phyloP scores from a whole-genome alignment of 2,329 filamentous ascomycete species.

The Cytospora leucostoma region DNA sequence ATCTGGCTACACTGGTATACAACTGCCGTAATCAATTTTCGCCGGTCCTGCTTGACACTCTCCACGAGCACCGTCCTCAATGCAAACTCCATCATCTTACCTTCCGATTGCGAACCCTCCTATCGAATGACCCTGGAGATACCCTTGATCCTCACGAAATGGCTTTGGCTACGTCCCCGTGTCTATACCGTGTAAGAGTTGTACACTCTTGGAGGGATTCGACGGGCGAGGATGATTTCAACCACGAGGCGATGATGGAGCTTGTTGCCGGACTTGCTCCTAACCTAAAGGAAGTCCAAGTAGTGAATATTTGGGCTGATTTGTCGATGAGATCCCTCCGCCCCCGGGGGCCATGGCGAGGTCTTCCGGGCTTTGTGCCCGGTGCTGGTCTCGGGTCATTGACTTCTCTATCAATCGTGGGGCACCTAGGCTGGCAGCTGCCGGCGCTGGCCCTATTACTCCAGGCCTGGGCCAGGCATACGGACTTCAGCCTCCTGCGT shows the following conservation, averaged over 20 bases:
- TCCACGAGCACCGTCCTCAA: constrained; percentile 7
- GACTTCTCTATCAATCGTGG: constrained; percentile 9
- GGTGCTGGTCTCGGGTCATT: not conserved
- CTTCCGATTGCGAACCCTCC: constrained; percentile 13
- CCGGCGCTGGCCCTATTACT: no score
- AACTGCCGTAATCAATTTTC: constrained; percentile 18
- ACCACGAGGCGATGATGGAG: constrained; percentile 15
- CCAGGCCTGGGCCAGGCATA: constrained; percentile 6
- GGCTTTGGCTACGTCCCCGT: constrained; percentile 12
- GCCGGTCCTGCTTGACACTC: constrained; percentile 6
- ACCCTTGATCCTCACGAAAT: constrained; percentile 6
- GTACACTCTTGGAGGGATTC: not conserved
- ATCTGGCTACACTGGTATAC: constrained; percentile 7
- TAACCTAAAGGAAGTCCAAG: not conserved
- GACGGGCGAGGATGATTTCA: not conserved
- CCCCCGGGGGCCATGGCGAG: constrained; percentile 8
- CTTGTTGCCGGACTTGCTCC: constrained; percentile 18
- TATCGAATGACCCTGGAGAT: not conserved
- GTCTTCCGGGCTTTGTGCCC: constrained; percentile 10
- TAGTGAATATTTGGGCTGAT: no score
- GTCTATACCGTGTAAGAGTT: not conserved
- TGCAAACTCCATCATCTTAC: constrained; percentile 18
- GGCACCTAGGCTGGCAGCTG: no score
- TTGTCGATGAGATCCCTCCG: no score
- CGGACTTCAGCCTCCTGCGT: constrained; percentile 6